Evolutionary conservation across 2,329 filamentous ascomycete genomes (phyloP).

Genomic region (Botrytis hyacinthi): DNA sequence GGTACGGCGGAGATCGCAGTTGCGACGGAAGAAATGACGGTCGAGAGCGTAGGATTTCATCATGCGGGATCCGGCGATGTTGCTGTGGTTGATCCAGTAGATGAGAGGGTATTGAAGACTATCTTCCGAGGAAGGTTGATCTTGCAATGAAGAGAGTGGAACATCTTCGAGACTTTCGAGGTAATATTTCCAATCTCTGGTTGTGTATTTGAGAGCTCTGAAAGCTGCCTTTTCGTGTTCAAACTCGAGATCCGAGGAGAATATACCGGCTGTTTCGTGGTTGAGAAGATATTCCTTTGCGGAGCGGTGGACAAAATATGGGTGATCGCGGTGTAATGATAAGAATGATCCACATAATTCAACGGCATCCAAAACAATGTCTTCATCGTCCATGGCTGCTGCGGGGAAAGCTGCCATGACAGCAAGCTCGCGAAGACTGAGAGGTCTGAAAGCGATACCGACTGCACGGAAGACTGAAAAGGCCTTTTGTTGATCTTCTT

Average conservation of each 20-base stretch:
- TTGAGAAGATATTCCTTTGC: slow-evolving; percentile 20
- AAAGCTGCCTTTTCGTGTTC: slow-evolving; percentile 20
- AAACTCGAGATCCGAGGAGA: slow-evolving; percentile 19
- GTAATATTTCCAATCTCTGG: slow-evolving; percentile 20
- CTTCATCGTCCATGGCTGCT: slow-evolving; percentile 17
- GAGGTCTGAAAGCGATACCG: slow-evolving; percentile 20
- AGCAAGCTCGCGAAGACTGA: slow-evolving; percentile 19
- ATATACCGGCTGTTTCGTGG: slow-evolving; percentile 19
- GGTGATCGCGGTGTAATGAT: slow-evolving; percentile 16
- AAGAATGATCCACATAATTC: slow-evolving; percentile 20
- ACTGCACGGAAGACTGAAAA: slow-evolving; percentile 20
- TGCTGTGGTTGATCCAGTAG: slow-evolving; percentile 21
- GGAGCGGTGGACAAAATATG: slow-evolving; percentile 20
- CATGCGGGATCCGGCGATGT: slow-evolving; percentile 18
- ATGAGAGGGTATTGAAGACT: slow-evolving; percentile 21
- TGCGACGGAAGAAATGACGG: slow-evolving; percentile 19
- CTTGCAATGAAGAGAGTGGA: slow-evolving; percentile 18
- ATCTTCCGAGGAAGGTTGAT: slow-evolving; percentile 21
- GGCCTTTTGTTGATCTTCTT: slow-evolving; percentile 19
- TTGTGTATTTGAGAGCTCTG: slow-evolving; percentile 19
- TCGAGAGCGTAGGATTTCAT: slow-evolving; percentile 19
- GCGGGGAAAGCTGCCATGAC: slow-evolving; percentile 17
- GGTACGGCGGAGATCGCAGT: slow-evolving; percentile 18
- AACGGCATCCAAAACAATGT: slow-evolving; percentile 11
- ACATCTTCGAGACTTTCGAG: slow-evolving; percentile 20